A percentile compares a stretch with the other conserved stretches of the same genome.
Conservation (phyloP, 169 alveolate species). For the Ichthyophthirius multifiliis region DNA sequence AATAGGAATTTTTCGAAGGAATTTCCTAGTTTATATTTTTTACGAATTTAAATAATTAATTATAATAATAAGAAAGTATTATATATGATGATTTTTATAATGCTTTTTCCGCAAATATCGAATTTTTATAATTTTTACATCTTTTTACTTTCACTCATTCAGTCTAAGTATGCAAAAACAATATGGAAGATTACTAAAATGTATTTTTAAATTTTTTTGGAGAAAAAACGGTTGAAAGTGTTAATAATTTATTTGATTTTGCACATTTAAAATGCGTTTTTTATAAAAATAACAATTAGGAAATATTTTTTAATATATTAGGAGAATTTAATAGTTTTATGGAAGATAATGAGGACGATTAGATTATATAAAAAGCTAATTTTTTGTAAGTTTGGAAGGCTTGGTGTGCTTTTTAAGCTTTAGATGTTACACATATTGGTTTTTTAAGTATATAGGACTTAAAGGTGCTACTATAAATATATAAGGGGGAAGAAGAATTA, state of each 20-base stretch:
- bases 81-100: slow-evolving; percentile 33
- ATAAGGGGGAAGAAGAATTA: slow-evolving; percentile 42
- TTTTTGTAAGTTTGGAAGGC: slow-evolving; percentile 23
- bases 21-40: slow-evolving; percentile 19
- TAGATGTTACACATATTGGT: slow-evolving; percentile 19
- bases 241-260: not conserved
- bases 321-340: slow-evolving; percentile 22
- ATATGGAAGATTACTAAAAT: not conserved
- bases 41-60: slow-evolving; percentile 26
- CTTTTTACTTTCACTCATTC: not conserved
- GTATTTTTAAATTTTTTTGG: not conserved
- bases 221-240: not conserved
- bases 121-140: slow-evolving; percentile 12
- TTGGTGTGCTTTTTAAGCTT: slow-evolving; percentile 28
- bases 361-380: slow-evolving; percentile 10
- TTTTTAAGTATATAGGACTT: slow-evolving; percentile 12
- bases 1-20: slow-evolving; percentile 15
- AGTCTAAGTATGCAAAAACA: not conserved
- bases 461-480: slow-evolving; percentile 21
- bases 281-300: too few species aligned
- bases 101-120: slow-evolving; percentile 17
- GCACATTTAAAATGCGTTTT: too few species aligned
- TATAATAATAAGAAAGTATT: slow-evolving; percentile 13
- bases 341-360: slow-evolving; percentile 4
- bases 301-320: slow-evolving; percentile 21